Conservation (phyloP, 192 early-diverging fungal genomes). For the Coemansia sp. region DNA sequence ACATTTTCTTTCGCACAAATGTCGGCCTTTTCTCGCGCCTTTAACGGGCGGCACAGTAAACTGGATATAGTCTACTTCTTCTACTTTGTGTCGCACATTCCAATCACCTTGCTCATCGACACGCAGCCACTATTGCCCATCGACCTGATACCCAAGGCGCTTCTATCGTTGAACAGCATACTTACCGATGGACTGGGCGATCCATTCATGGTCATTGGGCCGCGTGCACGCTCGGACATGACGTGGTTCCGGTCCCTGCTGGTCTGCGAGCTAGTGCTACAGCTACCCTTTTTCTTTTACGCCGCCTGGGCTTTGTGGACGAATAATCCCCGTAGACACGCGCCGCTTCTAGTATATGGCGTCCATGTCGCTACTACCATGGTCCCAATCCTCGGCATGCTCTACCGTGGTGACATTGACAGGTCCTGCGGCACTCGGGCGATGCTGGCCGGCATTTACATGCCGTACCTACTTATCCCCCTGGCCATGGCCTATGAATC, state of each 20-base stretch:
- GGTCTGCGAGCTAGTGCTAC: constrained; percentile 62
- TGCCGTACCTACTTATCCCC: constrained; percentile 69
- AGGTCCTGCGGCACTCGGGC: constrained; percentile 48
- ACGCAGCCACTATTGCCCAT: constrained; percentile 57
- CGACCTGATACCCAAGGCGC: constrained; percentile 27
- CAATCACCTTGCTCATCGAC: constrained; percentile 65
- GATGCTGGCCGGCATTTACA: constrained; percentile 60
- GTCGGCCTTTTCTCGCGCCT: constrained; percentile 6
- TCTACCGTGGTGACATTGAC: constrained; percentile 55
- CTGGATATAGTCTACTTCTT: constrained; percentile 65
- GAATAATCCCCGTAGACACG: constrained; percentile 23
- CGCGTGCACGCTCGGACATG: constrained; percentile 25
- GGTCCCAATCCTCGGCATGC: constrained; percentile 58
- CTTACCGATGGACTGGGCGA: constrained; percentile 62
- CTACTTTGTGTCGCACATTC: constrained; percentile 76
- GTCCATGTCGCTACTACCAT: constrained; percentile 77
- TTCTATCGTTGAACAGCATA: constrained; percentile 39
- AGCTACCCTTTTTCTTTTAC: constrained; percentile 73
- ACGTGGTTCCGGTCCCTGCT: constrained; percentile 70
- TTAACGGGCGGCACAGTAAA: constrained; percentile 32
- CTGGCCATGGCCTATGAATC: constrained; percentile 56
- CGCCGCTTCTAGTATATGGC: constrained; percentile 65
- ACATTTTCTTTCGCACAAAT: background rate
- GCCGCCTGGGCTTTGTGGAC: constrained; percentile 61
- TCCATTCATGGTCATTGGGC: constrained; percentile 61